phyloP scores from a whole-genome alignment of 2,329 filamentous ascomycete species.

The Colletotrichum sp. region DNA sequence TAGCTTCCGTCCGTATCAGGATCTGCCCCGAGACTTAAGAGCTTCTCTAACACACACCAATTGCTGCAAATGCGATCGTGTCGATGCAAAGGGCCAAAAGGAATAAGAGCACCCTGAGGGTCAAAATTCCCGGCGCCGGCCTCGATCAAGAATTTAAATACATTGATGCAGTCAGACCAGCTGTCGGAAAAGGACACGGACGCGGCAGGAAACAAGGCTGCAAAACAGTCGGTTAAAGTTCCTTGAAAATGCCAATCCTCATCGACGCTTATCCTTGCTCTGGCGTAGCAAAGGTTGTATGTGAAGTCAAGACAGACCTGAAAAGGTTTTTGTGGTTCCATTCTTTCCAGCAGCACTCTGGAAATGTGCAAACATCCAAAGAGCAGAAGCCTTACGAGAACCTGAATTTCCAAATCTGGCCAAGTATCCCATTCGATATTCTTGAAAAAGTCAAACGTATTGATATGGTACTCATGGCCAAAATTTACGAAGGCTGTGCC shows the following conservation, averaged over 20 bases:
- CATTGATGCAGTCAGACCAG: too few species aligned
- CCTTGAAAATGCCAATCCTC: background rate
- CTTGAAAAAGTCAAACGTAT: too few species aligned
- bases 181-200: too few species aligned
- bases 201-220: too few species aligned
- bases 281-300: too few species aligned
- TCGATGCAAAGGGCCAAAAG: rapidly evolving
- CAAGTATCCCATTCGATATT: background rate
- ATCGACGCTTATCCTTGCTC: too few species aligned
- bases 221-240: background rate
- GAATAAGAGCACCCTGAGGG: rapidly evolving
- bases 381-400: rapidly evolving
- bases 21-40: too few species aligned
- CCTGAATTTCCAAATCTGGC: background rate
- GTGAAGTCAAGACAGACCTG: rapidly evolving
- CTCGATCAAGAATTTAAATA: rapidly evolving
- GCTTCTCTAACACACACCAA: too few species aligned
- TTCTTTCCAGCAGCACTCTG: background rate
- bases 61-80: rapidly evolving
- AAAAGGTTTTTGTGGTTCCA: rapidly evolving
- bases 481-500: too few species aligned
- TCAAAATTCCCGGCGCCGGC: rapidly evolving
- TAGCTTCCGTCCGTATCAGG: rapidly evolving
- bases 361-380: rapidly evolving
- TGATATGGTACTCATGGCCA: too few species aligned